Percentiles rank a stretch among this genome's conserved stretches.
phyloP scores from a whole-genome alignment of 2,329 filamentous ascomycete genomes.

The Trichoderma cornu-damae region DNA sequence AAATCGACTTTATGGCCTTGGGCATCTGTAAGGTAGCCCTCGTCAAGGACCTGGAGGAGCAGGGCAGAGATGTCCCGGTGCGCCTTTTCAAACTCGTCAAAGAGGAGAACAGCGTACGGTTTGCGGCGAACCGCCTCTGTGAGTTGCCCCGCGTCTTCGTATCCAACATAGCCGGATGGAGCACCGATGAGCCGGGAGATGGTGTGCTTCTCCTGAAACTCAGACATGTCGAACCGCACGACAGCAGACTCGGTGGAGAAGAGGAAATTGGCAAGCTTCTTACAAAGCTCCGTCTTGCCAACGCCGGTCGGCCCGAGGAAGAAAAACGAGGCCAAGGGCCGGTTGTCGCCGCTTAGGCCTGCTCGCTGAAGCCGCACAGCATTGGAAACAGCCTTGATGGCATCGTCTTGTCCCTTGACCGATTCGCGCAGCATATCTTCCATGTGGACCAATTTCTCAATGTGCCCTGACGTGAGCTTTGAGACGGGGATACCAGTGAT shows the following conservation, averaged over 20 bases:
- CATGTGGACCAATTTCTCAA: constrained; percentile 94
- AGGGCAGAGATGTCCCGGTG: constrained; percentile 91
- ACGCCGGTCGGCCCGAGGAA: constrained; percentile 96
- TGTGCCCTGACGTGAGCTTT: constrained; percentile 87
- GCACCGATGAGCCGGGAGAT: constrained; percentile 88
- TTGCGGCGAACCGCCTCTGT: constrained; percentile 94
- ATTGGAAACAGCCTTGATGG: constrained; percentile 82
- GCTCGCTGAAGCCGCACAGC: constrained; percentile 92
- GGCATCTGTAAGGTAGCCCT: constrained; percentile 90
- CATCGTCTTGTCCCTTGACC: constrained; percentile 90
- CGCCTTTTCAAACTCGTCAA: constrained; percentile 97
- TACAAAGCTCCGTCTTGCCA: constrained; percentile 95
- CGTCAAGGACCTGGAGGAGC: constrained; percentile 88
- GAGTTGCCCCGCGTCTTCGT: constrained; percentile 92
- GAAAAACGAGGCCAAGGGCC: constrained; percentile 92
- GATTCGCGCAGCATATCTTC: constrained; percentile 80
- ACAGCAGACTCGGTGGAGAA: constrained; percentile 91
- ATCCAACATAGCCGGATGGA: constrained; percentile 91
- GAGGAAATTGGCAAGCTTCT: constrained; percentile 87
- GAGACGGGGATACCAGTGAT: constrained; percentile 89
- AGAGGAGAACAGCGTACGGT: constrained; percentile 88
- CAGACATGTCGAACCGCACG: constrained; percentile 93
- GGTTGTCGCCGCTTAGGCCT: constrained; percentile 84
- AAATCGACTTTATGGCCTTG: constrained; percentile 98
- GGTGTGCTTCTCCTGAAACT: constrained; percentile 97